Evolutionary conservation across 345 rosid species (phyloP), one percentile per base, ranked within the genome.

Genomic region (Pugionium cornutum): DNA sequence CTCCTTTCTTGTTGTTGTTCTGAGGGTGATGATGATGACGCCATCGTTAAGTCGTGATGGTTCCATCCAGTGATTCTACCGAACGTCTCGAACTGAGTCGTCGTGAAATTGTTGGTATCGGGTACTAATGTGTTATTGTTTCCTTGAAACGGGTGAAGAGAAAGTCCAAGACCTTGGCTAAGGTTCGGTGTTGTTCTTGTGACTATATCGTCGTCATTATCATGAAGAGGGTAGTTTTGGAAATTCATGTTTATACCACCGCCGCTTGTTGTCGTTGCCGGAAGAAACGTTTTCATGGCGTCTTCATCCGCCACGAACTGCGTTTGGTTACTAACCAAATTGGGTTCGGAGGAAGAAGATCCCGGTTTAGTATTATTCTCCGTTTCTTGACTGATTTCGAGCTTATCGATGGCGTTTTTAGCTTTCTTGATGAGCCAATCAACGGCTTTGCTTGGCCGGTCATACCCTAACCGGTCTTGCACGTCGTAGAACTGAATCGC

Each of bases 381-480:
- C 69, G 80, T 58, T 47, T 82, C 84, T 75, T 67, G 72, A 50
- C 73, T 54, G 81, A 72, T 77, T 27, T 82, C 80, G 28, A 89
- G 89, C 75, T 83, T 81, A 75, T 89, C 96, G 27, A 89, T 89
- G 37, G 92, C 76, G 2, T 88, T 56, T 66, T 84, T 86, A 0
- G 96, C 96, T 69, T 89, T 86, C 69, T 76, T 82, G 60, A 89
- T 89, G 51, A 89, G 87, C 96, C 96, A 89, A 43, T 89, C 96
- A 7, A 89, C 91, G n/a, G n/a, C n/a, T n/a, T n/a, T n/a, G n/a
- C n/a, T n/a, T n/a, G n/a, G n/a, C n/a, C n/a, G n/a, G n/a, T n/a
- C n/a, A n/a, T n/a, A n/a, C n/a, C n/a, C n/a, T n/a, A n/a, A n/a
- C n/a, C n/a, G n/a, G n/a, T n/a, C n/a, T n/a, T n/a, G n/a, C n/a